Percentiles rank a stretch among this genome's conserved stretches.
These are phyloP conservation scores for Phytophthora palmivora DNA, from an alignment of 352 stramenopile genomes.

Conservation along the genomic window DNA sequence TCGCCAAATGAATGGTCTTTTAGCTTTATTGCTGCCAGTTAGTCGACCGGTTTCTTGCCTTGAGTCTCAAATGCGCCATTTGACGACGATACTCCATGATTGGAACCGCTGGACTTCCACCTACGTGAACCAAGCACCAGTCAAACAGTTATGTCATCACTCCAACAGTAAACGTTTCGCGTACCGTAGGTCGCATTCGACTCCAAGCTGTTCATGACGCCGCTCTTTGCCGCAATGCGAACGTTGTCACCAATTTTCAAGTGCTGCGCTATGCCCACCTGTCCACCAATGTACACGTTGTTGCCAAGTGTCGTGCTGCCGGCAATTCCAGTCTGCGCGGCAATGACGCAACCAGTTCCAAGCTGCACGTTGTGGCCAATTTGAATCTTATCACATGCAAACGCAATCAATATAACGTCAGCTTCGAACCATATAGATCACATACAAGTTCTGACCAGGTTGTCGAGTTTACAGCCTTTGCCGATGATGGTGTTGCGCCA, in stretches of 20 bases:
- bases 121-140: constrained; percentile 31
- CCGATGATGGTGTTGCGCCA: constrained; percentile 86
- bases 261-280: constrained; percentile 88
- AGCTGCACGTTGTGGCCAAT: constrained; percentile 90
- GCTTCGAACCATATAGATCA: not conserved
- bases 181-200: constrained; percentile 67
- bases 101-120: constrained; percentile 73
- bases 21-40: not conserved
- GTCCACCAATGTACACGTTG: constrained; percentile 81
- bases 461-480: constrained; percentile 83
- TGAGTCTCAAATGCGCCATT: constrained; percentile 58
- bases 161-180: not conserved
- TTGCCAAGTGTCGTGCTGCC: constrained; percentile 80
- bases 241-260: constrained; percentile 82
- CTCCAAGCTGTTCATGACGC: constrained; percentile 78
- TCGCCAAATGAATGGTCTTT: not conserved
- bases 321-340: constrained; percentile 83
- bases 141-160: constrained; percentile 4
- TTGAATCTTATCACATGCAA: constrained; percentile 61
- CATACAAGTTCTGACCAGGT: constrained; percentile 51
- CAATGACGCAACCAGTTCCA: constrained; percentile 73
- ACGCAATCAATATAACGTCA: constrained; percentile 9
- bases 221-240: constrained; percentile 87
- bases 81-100: constrained; percentile 85
- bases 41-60: constrained; percentile 48